A percentile compares a stretch with the other conserved stretches of the same genome.
phyloP scores from a whole-genome alignment of 257 asterid genomes.

The Scutellaria galericulata region DNA sequence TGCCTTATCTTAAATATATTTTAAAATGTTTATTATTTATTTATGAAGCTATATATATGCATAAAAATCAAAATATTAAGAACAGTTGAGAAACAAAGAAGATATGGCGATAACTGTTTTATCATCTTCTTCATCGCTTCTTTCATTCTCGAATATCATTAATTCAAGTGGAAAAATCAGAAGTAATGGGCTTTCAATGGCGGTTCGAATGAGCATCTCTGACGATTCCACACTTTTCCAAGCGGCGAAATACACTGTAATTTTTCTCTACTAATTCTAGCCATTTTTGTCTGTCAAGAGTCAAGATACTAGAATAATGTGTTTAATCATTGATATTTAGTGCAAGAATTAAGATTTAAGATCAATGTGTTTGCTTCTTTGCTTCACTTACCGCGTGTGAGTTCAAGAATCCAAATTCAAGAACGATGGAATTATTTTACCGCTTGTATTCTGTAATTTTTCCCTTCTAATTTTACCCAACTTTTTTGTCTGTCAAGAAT shows the following conservation, averaged over 20 bases:
- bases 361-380: background rate
- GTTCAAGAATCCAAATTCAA: slow-evolving; percentile 4
- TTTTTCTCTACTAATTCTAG: slow-evolving; percentile 19
- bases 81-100: slow-evolving; percentile 1
- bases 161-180: slow-evolving; percentile 29
- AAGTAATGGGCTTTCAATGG: slow-evolving; percentile 37
- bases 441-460: slow-evolving; percentile 42
- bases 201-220: slow-evolving; percentile 48
- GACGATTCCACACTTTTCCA: slow-evolving; percentile 53
- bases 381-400: background rate
- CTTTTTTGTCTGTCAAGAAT: background rate
- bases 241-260: slow-evolving; percentile 72
- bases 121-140: slow-evolving; percentile 46
- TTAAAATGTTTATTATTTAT: no score
- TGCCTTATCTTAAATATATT: background rate
- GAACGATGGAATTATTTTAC: background rate
- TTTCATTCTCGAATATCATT: slow-evolving; percentile 31
- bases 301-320: no score
- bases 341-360: background rate
- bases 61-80: no score
- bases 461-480: background rate
- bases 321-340: background rate
- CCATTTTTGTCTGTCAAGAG: background rate
- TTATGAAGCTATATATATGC: no score
- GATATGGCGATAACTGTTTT: slow-evolving; percentile 40